A percentile compares a stretch with the other conserved stretches of the same genome.
These are phyloP conservation scores for Groenewaldozyma tartarivorans DNA, from an alignment of 805 yeast species.

Conservation along the genomic window DNA sequence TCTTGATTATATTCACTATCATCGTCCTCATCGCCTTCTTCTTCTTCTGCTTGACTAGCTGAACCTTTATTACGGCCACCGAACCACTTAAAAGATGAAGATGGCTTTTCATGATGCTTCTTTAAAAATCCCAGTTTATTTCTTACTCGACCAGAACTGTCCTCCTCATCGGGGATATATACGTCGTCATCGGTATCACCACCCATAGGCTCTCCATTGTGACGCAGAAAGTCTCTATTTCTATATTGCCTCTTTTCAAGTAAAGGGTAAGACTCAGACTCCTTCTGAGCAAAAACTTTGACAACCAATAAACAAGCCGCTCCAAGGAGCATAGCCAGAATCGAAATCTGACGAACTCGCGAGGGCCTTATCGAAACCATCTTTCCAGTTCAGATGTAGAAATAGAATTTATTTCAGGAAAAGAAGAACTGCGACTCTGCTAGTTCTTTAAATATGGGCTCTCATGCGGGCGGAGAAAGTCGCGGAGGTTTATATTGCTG, in stretches of 20 bases:
- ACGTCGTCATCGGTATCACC: not conserved
- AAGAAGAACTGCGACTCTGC: too few species aligned
- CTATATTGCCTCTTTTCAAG: not conserved
- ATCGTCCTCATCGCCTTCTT: conserved; percentile 3
- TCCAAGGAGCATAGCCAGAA: not conserved
- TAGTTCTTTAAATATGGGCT: too few species aligned
- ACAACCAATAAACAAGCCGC: conserved; percentile 1
- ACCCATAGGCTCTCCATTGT: not conserved
- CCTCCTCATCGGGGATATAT: too few species aligned
- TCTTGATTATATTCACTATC: not conserved
- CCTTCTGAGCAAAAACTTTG: not conserved
- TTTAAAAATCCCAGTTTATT: not conserved
- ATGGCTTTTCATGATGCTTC: not conserved
- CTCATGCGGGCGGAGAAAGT: too few species aligned
- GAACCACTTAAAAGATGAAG: not conserved
- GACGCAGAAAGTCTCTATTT: not conserved
- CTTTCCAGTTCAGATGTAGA: too few species aligned
- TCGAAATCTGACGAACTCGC: conserved; percentile 6
- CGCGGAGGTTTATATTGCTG: too few species aligned
- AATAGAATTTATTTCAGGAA: too few species aligned
- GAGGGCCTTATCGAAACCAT: conserved; percentile 6
- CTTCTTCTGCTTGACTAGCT: not conserved
- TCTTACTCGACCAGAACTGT: not conserved
- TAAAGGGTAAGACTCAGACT: not conserved
- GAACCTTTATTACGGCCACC: not conserved